These are phyloP conservation scores for Stagonosporopsis chrysanthemi DNA, from an alignment of 2,329 filamentous ascomycete genomes.

Conservation along the genomic window DNA sequence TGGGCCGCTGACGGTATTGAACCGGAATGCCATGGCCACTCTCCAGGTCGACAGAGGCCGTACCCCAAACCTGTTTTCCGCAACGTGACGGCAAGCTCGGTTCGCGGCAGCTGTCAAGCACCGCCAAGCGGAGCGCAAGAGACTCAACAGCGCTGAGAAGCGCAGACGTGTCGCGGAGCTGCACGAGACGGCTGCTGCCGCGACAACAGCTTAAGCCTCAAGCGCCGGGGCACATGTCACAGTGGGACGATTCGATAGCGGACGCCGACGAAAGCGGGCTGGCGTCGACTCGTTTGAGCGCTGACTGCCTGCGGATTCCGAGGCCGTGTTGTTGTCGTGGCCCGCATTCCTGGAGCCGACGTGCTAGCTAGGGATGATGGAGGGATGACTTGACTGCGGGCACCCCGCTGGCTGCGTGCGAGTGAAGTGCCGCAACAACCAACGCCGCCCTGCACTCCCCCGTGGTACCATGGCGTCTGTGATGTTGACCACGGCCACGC, in stretches of 20 bases:
- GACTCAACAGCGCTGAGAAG: background rate
- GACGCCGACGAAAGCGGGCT: slow-evolving; percentile 4
- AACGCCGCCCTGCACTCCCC: background rate
- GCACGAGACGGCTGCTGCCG: slow-evolving; percentile 2
- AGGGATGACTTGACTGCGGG: background rate
- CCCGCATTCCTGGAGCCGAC: slow-evolving; percentile 18
- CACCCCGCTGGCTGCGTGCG: slow-evolving; percentile 11
- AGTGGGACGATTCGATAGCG: slow-evolving; percentile 13
- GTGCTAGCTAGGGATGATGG: background rate
- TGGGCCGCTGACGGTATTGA: slow-evolving; percentile 5
- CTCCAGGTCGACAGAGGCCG: background rate
- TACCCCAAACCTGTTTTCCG: slow-evolving; percentile 4
- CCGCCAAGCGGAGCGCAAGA: slow-evolving; percentile 1
- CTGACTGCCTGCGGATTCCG: slow-evolving; percentile 11
- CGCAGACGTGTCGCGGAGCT: background rate
- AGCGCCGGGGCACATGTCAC: slow-evolving; percentile 10
- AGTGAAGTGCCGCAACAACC: slow-evolving; percentile 7
- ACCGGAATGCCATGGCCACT: background rate
- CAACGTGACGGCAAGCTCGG: slow-evolving; percentile 5
- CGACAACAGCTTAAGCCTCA: slow-evolving; percentile 12
- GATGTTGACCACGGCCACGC: too few relatives aligned
- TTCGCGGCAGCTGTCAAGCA: slow-evolving; percentile 1
- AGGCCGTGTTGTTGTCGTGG: slow-evolving; percentile 9
- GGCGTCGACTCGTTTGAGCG: slow-evolving; percentile 9
- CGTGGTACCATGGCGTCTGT: background rate